Percentiles rank a stretch among this genome's conserved stretches.
Evolutionary conservation across 495 filamentous ascomycete genomes (phyloP).

Genomic region (Penicillium arizonense): DNA sequence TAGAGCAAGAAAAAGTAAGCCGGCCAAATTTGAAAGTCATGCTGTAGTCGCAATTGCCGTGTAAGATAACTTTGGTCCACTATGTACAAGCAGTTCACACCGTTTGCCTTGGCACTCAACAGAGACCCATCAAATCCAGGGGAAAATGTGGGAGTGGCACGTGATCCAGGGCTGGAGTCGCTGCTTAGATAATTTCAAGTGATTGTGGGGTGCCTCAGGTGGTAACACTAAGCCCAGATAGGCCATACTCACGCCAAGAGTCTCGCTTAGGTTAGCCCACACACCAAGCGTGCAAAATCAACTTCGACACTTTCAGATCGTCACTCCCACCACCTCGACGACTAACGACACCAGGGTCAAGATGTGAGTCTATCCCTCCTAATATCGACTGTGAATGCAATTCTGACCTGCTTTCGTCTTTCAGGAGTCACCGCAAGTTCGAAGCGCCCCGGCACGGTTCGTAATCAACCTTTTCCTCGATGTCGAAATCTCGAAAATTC

Average conservation of each 20-base stretch:
- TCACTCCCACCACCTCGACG: slow-evolving; percentile 47
- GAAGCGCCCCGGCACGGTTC: slow-evolving; percentile 94
- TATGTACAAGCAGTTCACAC: not conserved
- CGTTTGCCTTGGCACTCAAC: slow-evolving; percentile 7
- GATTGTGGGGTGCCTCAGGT: slow-evolving; percentile 25
- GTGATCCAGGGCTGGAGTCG: slow-evolving; percentile 9
- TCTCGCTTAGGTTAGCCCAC: slow-evolving; percentile 49
- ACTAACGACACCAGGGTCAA: slow-evolving; percentile 57
- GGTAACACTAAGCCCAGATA: slow-evolving; percentile 24
- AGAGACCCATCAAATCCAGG: slow-evolving; percentile 4
- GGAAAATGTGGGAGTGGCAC: slow-evolving; percentile 3
- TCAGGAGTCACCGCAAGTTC: slow-evolving; percentile 73
- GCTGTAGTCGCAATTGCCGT: too few species aligned
- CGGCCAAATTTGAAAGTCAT: too few species aligned
- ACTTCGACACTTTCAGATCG: slow-evolving; percentile 41
- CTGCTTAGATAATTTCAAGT: not conserved
- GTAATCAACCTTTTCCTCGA: slow-evolving; percentile 32
- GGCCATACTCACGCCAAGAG: slow-evolving; percentile 11
- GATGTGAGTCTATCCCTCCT: slow-evolving; percentile 41
- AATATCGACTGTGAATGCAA: slow-evolving; percentile 15
- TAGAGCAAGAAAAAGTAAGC: too few species aligned
- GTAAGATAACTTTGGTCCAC: not conserved
- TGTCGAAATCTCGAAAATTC: slow-evolving; percentile 26
- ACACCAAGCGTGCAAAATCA: slow-evolving; percentile 49
- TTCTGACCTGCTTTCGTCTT: slow-evolving; percentile 32